These are phyloP conservation scores for Hyphodiscus hymeniophilus DNA, from an alignment of 495 filamentous ascomycete genomes.

Conservation along the genomic window DNA sequence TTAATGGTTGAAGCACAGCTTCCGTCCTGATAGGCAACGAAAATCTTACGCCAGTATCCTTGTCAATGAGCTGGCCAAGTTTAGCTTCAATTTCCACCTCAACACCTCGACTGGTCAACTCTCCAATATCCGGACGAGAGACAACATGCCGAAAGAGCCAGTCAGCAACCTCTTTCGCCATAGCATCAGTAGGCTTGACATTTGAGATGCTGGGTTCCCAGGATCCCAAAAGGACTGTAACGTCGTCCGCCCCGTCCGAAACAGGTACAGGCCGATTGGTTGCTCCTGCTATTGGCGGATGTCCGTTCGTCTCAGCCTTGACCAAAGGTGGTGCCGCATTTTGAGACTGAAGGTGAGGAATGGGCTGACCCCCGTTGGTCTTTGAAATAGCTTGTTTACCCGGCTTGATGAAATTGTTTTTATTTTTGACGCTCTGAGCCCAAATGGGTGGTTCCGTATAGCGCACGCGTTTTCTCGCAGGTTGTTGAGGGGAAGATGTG, in stretches of 20 bases:
- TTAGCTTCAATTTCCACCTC: conserved; percentile 90
- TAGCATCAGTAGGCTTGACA: conserved; percentile 54
- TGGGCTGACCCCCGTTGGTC: conserved; percentile 19
- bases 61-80: conserved; percentile 70
- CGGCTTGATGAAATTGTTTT: conserved; percentile 1
- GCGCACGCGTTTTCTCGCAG: conserved; percentile 29
- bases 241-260: conserved; percentile 2
- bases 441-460: conserved; percentile 35
- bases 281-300: conserved; percentile 14
- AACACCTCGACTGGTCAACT: conserved; percentile 46
- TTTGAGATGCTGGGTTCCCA: conserved; percentile 72
- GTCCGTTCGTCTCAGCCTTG: conserved; percentile 19
- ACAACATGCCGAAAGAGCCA: conserved; percentile 68
- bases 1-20: conserved; percentile 49
- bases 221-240: conserved; percentile 39
- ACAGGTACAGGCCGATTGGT: conserved; percentile 7
- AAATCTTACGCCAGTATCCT: conserved; percentile 57
- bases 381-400: conserved; percentile 2
- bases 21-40: conserved; percentile 56
- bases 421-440: conserved; percentile 28
- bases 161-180: conserved; percentile 61
- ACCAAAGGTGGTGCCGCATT: conserved; percentile 10
- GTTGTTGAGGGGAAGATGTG: conserved; percentile 24
- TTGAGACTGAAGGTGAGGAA: too few species aligned
- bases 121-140: conserved; percentile 42